Conservation (phyloP, 2,329 filamentous ascomycete species). For the Magnaporthiopsis rhizophila region DNA sequence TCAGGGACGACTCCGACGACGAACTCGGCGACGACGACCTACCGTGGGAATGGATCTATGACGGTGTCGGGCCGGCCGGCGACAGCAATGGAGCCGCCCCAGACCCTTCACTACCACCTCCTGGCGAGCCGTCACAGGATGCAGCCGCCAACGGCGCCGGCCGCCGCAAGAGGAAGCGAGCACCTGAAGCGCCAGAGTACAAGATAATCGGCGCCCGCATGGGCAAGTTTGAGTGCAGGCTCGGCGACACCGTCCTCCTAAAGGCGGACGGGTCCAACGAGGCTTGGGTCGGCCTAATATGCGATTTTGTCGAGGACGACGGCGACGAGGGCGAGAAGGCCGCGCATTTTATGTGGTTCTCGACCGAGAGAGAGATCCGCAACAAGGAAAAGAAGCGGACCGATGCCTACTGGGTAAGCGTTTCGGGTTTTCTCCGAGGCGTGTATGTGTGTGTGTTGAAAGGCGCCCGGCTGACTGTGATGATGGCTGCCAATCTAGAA, state of each 20-base stretch:
- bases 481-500: constrained; percentile 43
- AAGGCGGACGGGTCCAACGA: constrained; percentile 82
- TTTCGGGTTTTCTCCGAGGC: background rate
- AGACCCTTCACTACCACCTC: background rate
- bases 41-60: constrained; percentile 77
- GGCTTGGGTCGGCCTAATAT: constrained; percentile 87
- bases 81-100: constrained; percentile 11
- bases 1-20: constrained; percentile 78
- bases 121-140: background rate
- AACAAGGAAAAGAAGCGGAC: constrained; percentile 74
- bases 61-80: constrained; percentile 16
- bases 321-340: constrained; percentile 64
- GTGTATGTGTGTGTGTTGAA: background rate
- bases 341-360: constrained; percentile 94
- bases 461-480: background rate
- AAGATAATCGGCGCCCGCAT: constrained; percentile 75
- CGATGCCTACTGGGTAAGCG: constrained; percentile 62
- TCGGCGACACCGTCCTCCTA: constrained; percentile 79
- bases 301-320: constrained; percentile 68
- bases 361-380: constrained; percentile 79
- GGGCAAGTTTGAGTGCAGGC: constrained; percentile 68
- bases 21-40: constrained; percentile 68
- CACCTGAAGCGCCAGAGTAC: constrained; percentile 15
- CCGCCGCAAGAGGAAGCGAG: constrained; percentile 28
- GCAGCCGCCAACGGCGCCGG: constrained; percentile 1